Conservation (phyloP, 2,329 filamentous ascomycete genomes). For the Sporothrix variecibatus region DNA sequence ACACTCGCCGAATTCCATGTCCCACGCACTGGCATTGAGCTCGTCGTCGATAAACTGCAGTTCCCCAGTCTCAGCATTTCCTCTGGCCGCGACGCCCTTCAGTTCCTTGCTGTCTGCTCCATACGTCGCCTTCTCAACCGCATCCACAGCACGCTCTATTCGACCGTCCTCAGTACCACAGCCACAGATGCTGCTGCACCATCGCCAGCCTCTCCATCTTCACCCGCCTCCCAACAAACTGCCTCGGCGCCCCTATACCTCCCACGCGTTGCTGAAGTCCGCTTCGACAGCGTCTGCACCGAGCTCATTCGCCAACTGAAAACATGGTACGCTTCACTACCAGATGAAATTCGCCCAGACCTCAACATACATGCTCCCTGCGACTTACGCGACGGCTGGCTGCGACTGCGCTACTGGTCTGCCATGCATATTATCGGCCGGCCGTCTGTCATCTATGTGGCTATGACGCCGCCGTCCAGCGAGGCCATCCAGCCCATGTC, state of each 20-base stretch:
- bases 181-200: neutral
- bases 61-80: neutral
- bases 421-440: neutral
- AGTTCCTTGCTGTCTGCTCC: neutral
- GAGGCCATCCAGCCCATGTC: neutral
- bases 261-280: neutral
- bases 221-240: neutral
- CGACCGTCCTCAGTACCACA: neutral
- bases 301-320: neutral
- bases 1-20: neutral
- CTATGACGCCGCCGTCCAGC: neutral
- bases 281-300: neutral
- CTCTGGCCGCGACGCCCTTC: neutral
- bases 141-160: neutral
- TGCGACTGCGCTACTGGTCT: neutral
- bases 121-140: neutral
- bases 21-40: neutral
- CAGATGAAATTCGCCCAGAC: neutral
- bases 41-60: neutral
- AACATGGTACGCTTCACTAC: neutral
- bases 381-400: neutral
- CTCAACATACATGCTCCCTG: neutral
- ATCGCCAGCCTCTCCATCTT: neutral
- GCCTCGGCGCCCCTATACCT: neutral
- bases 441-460: neutral